phyloP scores from a whole-genome alignment of 2,329 filamentous ascomycete genomes.

The Alternaria infectoria region DNA sequence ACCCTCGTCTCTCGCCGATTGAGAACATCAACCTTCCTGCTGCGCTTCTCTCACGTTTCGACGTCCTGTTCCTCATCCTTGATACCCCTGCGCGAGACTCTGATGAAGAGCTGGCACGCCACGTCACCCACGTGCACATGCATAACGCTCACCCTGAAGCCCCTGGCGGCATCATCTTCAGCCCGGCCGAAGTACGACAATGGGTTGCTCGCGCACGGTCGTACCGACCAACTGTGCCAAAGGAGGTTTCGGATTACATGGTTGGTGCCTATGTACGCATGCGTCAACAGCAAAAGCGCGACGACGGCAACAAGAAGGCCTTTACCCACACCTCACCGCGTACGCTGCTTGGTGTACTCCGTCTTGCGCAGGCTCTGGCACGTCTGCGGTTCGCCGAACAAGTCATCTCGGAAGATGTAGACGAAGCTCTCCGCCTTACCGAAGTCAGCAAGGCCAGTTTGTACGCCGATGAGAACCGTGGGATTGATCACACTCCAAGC shows the following conservation, averaged over 20 bases:
- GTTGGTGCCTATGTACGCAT: slow-evolving; percentile 95
- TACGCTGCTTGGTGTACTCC: slow-evolving; percentile 89
- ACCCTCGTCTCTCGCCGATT: slow-evolving; percentile 93
- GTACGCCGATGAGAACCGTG: slow-evolving; percentile 68
- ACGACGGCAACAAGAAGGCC: slow-evolving; percentile 88
- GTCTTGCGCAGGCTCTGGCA: slow-evolving; percentile 91
- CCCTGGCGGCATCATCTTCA: slow-evolving; percentile 76
- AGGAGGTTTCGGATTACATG: slow-evolving; percentile 90
- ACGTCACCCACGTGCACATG: slow-evolving; percentile 98
- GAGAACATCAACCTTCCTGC: slow-evolving; percentile 99
- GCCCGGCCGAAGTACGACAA: slow-evolving; percentile 89
- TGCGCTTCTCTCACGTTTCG: slow-evolving; percentile 93
- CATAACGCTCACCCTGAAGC: slow-evolving; percentile 86
- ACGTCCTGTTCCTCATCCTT: slow-evolving; percentile 94
- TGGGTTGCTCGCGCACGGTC: slow-evolving; percentile 93
- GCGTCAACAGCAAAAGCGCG: slow-evolving; percentile 87
- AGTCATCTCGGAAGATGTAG: slow-evolving; percentile 90
- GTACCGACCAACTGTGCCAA: slow-evolving; percentile 85
- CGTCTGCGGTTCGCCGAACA: slow-evolving; percentile 85
- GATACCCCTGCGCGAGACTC: slow-evolving; percentile 89
- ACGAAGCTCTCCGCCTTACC: slow-evolving; percentile 88
- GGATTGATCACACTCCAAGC: slow-evolving; percentile 76
- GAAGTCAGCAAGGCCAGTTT: slow-evolving; percentile 94
- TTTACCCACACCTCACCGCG: slow-evolving; percentile 94
- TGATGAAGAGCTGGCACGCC: slow-evolving; percentile 91